phyloP scores from a whole-genome alignment of 306 rosid genomes.

The Luffa aegyptiaca region DNA sequence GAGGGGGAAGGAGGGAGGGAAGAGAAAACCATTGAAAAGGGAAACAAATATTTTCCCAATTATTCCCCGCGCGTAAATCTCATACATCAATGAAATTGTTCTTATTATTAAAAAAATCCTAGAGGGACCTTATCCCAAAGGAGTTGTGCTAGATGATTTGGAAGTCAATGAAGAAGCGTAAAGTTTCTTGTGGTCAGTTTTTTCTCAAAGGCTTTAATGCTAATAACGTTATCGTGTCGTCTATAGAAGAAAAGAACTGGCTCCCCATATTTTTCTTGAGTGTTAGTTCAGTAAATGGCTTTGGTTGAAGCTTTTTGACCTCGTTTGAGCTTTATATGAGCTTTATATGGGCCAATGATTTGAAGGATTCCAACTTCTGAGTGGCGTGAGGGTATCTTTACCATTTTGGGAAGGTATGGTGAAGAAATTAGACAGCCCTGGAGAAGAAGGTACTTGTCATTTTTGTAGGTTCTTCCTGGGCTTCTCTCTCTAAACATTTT shows the following conservation, averaged over 20 bases:
- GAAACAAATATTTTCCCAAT: too few relatives aligned
- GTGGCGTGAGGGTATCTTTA: background rate
- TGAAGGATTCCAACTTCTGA: background rate
- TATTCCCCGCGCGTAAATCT: too few relatives aligned
- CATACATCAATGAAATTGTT: too few relatives aligned
- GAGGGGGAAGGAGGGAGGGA: too few relatives aligned
- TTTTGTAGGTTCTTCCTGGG: background rate
- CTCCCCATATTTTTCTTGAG: background rate
- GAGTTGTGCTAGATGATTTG: background rate
- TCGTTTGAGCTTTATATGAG: background rate
- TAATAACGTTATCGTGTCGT: background rate
- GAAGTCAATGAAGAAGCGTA: background rate
- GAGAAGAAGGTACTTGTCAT: background rate
- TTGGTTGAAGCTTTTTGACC: background rate
- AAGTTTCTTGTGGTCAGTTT: background rate
- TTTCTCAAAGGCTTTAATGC: background rate
- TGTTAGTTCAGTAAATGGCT: background rate
- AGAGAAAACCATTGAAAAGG: too few relatives aligned
- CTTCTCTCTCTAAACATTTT: background rate
- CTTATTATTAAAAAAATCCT: background rate
- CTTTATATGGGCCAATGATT: background rate
- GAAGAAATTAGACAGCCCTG: background rate
- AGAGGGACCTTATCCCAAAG: background rate
- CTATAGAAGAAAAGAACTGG: background rate
- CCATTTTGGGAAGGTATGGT: background rate